Conservation (phyloP, 2,329 filamentous ascomycete genomes). For the Elsinoe perseae region DNA sequence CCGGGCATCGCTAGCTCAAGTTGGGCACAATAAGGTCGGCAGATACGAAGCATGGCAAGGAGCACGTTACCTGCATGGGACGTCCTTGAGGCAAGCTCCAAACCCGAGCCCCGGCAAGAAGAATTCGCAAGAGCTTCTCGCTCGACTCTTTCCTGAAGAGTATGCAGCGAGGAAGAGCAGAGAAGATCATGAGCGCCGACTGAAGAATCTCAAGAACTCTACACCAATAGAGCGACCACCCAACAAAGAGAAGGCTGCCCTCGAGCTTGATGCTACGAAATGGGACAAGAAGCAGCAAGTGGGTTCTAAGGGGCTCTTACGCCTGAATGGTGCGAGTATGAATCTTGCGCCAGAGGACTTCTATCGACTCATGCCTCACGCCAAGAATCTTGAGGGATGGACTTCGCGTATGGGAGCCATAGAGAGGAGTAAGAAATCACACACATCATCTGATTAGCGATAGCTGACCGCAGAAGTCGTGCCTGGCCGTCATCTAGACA, state of each 20-base stretch:
- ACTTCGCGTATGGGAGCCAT: constrained; percentile 47
- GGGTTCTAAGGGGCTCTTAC: constrained; percentile 39
- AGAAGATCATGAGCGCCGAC: neutral
- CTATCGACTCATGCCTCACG: constrained; percentile 55
- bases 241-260: neutral
- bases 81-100: neutral
- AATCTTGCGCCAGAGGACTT: constrained; percentile 63
- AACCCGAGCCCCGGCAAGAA: neutral
- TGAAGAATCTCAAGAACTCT: neutral
- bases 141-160: constrained; percentile 51
- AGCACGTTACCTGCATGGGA: neutral
- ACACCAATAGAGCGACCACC: neutral
- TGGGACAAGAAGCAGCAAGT: constrained; percentile 23
- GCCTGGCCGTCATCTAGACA: constrained; percentile 56
- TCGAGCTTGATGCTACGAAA: constrained; percentile 7
- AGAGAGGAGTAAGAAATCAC: constrained; percentile 3
- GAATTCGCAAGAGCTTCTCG: constrained; percentile 28
- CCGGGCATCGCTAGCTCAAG: neutral
- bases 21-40: neutral
- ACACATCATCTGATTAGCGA: neutral
- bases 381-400: constrained; percentile 61
- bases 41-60: too few relatives aligned
- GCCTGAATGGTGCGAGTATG: constrained; percentile 52
- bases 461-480: constrained; percentile 39
- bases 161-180: neutral